Percentiles rank a stretch among this genome's conserved stretches.
These are phyloP conservation scores for Nymphaea colorata DNA, from an alignment of 164 flowering plant species.

Conservation along the genomic window DNA sequence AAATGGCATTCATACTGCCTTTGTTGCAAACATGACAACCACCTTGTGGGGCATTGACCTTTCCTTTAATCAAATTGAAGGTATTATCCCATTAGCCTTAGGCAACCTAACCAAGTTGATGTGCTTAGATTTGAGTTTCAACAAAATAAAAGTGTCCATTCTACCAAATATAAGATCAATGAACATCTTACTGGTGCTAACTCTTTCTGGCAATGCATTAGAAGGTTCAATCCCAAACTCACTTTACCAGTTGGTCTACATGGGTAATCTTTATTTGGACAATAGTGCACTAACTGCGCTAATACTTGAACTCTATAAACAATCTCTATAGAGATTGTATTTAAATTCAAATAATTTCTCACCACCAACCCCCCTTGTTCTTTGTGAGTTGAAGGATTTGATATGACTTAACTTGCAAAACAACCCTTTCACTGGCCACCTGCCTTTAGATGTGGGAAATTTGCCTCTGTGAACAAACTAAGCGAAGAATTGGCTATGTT, in stretches of 20 bases:
- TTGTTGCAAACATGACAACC: constrained; percentile 9
- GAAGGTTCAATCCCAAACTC: neutral
- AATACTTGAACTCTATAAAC: constrained; percentile 1
- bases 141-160: constrained; percentile 1
- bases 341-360: neutral
- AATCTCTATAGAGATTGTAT: neutral
- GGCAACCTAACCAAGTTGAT: constrained; percentile 2
- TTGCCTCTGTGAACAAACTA: neutral
- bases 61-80: neutral
- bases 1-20: constrained; percentile 1
- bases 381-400: neutral
- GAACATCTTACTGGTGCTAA: neutral
- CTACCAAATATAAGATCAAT: neutral
- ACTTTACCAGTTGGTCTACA: neutral
- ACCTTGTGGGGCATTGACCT: neutral
- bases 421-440: neutral
- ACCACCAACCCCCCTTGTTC: neutral
- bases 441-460: neutral
- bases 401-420: neutral
- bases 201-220: neutral
- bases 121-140: neutral
- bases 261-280: neutral
- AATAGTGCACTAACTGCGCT: neutral
- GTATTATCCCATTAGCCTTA: constrained; percentile 8
- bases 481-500: neutral